phyloP scores from a whole-genome alignment of 1,284 basidiomycete species.

The Sporisorium sorghi region DNA sequence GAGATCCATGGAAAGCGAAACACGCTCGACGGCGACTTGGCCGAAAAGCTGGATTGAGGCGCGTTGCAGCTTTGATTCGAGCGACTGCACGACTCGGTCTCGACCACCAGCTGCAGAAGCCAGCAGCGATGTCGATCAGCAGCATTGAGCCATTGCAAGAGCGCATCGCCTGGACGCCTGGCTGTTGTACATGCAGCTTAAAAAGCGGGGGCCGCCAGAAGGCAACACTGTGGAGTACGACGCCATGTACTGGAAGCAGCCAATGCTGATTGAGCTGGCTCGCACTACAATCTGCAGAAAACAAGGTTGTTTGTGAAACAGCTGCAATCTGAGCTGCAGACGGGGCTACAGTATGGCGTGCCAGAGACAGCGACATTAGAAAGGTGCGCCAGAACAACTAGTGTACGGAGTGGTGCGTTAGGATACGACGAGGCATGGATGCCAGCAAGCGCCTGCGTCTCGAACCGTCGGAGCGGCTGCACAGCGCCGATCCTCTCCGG shows the following conservation, averaged over 20 bases:
- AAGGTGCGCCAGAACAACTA: not conserved
- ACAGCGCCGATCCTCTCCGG: constrained; percentile 28
- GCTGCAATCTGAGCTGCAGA: not conserved
- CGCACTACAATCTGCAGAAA: too few species aligned
- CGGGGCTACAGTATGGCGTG: not conserved
- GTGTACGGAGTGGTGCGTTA: not conserved
- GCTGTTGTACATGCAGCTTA: not conserved
- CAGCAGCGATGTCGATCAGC: constrained; percentile 3
- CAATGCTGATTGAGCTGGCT: not conserved
- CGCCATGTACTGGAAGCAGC: not conserved
- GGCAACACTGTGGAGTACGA: not conserved
- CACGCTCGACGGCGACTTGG: not conserved
- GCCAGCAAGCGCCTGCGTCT: not conserved
- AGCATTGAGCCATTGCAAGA: not conserved
- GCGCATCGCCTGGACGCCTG: not conserved
- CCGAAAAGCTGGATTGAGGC: not conserved
- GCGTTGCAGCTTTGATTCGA: not conserved
- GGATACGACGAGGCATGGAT: not conserved
- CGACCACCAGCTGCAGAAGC: not conserved
- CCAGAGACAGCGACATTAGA: not conserved
- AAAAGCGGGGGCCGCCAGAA: constrained; percentile 1
- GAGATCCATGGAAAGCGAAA: not conserved
- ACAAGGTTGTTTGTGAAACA: too few species aligned
- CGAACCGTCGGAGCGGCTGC: constrained; percentile 17
- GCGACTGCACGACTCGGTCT: not conserved